Base-by-base conservation (phyloP, 331 rosid species). In the Malus hybrid region DNA sequence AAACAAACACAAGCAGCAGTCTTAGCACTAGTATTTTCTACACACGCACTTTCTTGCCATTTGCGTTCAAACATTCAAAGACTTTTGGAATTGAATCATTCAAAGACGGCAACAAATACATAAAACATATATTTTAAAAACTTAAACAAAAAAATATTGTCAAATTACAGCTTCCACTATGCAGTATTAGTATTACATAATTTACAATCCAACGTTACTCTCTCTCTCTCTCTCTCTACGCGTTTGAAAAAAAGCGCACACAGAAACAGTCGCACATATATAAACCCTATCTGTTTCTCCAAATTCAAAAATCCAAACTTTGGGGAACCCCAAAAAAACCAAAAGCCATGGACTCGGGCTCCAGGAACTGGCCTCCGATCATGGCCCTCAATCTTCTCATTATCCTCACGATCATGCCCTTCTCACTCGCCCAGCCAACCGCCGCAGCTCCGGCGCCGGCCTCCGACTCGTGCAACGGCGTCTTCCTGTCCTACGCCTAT, bases 401-500 rank as follows among this genome's bases (percentile, higher is more conserved):
- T 1, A 1, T 81, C 52, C 44, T 79, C 34, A 1, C 74, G 0
- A 10, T 44, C 10, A 2, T 75, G 28, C 79, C 88, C 56, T 36
- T 30, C 29, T 71, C 83, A 7, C 13, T 61, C 44, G 71, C 86
- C 46, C 88, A 83, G 33, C 64, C 36, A 20, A 29, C 67, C 10
- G 39, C 88, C 14, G 60, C 56, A 50, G 68, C 93, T 34, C 82
- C 73, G 0, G 78, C 96, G 0, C 88, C 96, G 24, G 53, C 85
- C 3, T 65, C 90, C 71, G 83, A 42, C 7, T 24, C 88, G 16
- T 96, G 98, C 85, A 88, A 89, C 72, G 94, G 93, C 5, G 62
- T 96, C 24, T 86, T 85, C 85, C 6, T 96, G 28, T 82, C 98
- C 1, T 96, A 92, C 79, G 66, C 84, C 22, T 81, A 85, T 91